Conservation (phyloP, 495 filamentous ascomycete genomes). For the Penicillium canariense region DNA sequence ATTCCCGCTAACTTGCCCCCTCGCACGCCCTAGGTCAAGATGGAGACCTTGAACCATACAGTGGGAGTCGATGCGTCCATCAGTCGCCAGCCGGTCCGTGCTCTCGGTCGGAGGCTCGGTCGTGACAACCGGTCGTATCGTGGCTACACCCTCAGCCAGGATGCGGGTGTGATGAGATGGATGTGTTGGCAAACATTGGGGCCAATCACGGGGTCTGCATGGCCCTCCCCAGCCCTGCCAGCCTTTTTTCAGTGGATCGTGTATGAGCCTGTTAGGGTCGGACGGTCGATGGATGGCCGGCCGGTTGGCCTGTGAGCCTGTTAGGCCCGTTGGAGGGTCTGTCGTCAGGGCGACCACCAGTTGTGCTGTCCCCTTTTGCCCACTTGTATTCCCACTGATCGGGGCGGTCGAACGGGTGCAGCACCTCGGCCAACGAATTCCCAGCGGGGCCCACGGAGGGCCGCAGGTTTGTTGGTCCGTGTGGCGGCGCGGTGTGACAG, state of each 20-base stretch:
- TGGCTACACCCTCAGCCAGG: not conserved
- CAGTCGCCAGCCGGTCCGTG: not conserved
- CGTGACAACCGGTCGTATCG: not conserved
- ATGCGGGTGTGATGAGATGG: slow-evolving; percentile 19
- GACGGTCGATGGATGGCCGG: not conserved
- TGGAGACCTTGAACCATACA: too few relatives aligned
- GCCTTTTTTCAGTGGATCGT: not conserved
- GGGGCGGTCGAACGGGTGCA: slow-evolving; percentile 4
- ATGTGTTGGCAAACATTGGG: slow-evolving; percentile 31
- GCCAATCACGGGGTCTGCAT: slow-evolving; percentile 24
- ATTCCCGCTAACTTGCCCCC: not conserved
- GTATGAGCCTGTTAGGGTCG: not conserved
- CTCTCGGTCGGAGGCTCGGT: not conserved
- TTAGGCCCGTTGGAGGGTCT: not conserved
- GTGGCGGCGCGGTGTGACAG: slow-evolving; percentile 17
- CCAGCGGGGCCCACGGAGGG: slow-evolving; percentile 12
- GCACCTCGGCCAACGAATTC: slow-evolving; percentile 10
- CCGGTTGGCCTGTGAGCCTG: not conserved
- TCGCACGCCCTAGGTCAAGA: too few relatives aligned
- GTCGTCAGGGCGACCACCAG: slow-evolving; percentile 28
- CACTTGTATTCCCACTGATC: not conserved
- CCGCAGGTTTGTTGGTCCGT: slow-evolving; percentile 13
- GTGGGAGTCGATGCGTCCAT: too few relatives aligned
- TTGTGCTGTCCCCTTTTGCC: not conserved
- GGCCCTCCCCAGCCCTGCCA: not conserved